Percentiles rank a stretch among this genome's conserved stretches.
Conservation (phyloP, 2,329 filamentous ascomycete species). For the Talaromyces sp. region DNA sequence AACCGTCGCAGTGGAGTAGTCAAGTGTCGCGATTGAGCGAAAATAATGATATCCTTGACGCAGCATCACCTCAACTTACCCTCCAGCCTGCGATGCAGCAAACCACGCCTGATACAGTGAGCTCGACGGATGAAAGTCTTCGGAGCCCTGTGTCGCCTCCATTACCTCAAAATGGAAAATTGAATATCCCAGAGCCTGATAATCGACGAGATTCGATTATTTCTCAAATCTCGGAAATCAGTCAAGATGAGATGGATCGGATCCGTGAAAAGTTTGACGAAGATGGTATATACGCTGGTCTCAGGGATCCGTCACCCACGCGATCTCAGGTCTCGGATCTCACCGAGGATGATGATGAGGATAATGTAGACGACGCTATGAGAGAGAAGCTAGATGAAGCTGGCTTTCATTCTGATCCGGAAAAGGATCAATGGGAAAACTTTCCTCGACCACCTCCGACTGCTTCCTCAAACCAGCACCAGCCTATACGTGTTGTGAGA, state of each 20-base stretch:
- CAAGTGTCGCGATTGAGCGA: neutral
- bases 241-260: constrained; percentile 18
- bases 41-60: no score
- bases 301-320: constrained; percentile 9
- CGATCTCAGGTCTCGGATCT: constrained; percentile 18
- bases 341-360: constrained; percentile 16
- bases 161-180: neutral
- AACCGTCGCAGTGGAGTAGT: neutral
- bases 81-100: neutral
- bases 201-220: constrained; percentile 7
- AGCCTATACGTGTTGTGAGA: constrained; percentile 15
- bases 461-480: neutral
- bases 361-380: constrained; percentile 6
- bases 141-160: constrained; percentile 4
- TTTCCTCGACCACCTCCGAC: neutral
- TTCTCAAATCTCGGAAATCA: constrained; percentile 21
- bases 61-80: neutral
- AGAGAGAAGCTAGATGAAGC: constrained; percentile 18
- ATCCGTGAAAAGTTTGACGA: constrained; percentile 20
- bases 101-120: neutral
- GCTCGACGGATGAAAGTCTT: neutral
- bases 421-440: constrained; percentile 10
- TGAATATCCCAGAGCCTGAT: neutral
- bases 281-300: constrained; percentile 11
- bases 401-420: constrained; percentile 2